A percentile compares a stretch with the other conserved stretches of the same genome.
Conservation (phyloP, 352 stramenopile genomes). For the Globisporangium mamillatum region DNA sequence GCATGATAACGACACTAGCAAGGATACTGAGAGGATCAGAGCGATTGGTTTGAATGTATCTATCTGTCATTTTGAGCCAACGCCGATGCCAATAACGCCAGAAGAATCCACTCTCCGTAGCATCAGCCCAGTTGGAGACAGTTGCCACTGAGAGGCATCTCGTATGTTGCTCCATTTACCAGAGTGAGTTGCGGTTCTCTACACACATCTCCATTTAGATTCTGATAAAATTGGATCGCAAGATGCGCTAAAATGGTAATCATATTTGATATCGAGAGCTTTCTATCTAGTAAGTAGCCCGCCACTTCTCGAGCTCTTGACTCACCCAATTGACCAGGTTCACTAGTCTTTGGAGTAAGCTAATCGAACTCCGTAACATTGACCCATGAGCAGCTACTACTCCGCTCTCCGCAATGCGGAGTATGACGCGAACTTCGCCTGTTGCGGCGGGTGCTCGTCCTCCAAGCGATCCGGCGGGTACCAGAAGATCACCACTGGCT, state of each 20-base stretch:
- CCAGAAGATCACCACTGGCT: conserved; percentile 42
- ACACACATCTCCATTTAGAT: background rate
- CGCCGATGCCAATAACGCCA: too few species aligned
- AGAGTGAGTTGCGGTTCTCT: background rate
- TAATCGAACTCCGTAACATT: background rate
- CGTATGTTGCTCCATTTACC: background rate
- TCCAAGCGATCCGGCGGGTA: conserved; percentile 42
- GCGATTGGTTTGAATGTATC: too few species aligned
- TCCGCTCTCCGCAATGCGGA: background rate
- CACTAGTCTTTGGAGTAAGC: background rate
- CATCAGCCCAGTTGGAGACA: background rate
- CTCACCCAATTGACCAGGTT: background rate
- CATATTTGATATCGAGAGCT: background rate
- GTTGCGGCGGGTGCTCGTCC: conserved; percentile 69
- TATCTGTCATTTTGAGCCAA: too few species aligned
- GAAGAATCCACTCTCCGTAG: too few species aligned
- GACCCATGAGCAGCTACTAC: conserved; percentile 4
- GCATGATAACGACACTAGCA: too few species aligned
- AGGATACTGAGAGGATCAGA: too few species aligned
- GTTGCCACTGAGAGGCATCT: background rate
- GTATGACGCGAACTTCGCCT: conserved; percentile 60
- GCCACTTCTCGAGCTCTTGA: background rate
- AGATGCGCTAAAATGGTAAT: background rate
- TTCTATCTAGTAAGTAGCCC: background rate
- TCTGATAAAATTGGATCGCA: background rate